A percentile compares a stretch with the other conserved stretches of the same genome.
Evolutionary conservation across 2,329 filamentous ascomycete genomes (phyloP).

Genomic region (Paecilomyces dactylethromorphus): DNA sequence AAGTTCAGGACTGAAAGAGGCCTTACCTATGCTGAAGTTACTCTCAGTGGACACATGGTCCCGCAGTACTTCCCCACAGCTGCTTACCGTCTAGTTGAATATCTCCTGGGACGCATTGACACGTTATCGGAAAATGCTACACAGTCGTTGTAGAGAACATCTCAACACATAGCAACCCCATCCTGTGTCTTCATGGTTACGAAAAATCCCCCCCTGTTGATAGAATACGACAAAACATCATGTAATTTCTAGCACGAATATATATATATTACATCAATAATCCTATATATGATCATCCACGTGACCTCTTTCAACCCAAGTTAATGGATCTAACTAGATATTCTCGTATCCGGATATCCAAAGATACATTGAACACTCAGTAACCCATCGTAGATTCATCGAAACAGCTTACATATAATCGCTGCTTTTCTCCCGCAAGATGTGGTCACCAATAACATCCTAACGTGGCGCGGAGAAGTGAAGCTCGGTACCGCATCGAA

Average conservation of each 20-base stretch:
- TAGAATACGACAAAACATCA: neutral
- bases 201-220: neutral
- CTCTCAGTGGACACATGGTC: slow-evolving; percentile 30
- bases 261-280: neutral
- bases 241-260: neutral
- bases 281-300: neutral
- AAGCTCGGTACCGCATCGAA: neutral
- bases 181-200: neutral
- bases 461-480: neutral
- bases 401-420: neutral
- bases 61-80: slow-evolving; percentile 63
- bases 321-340: neutral
- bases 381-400: neutral
- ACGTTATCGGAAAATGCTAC: neutral
- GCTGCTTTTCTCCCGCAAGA: neutral
- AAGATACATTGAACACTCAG: no score
- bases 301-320: neutral
- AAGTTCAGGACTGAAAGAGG: slow-evolving; percentile 67
- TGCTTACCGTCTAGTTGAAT: slow-evolving; percentile 58
- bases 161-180: neutral
- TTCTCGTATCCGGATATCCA: no score
- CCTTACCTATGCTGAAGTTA: slow-evolving; percentile 57
- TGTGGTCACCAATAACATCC: neutral
- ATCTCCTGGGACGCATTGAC: slow-evolving; percentile 25
- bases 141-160: neutral